phyloP scores from a whole-genome alignment of 176 grass and related monocot genomes.

The Aegilops longissima region DNA sequence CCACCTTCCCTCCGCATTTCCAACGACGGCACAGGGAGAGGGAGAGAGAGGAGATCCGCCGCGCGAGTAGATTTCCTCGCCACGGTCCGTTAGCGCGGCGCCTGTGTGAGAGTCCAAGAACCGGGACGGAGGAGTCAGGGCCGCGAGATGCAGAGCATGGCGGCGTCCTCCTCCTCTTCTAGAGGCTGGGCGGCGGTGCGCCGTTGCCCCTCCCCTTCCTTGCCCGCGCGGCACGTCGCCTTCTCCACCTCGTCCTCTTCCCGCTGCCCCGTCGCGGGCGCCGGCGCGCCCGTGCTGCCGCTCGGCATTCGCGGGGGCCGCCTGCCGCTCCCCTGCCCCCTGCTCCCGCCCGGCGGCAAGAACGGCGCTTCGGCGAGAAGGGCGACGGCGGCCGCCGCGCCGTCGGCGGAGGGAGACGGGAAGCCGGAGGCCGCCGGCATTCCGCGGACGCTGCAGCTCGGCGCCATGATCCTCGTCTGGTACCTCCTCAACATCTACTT shows the following conservation, averaged over 20 bases:
- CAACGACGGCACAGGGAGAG: not conserved
- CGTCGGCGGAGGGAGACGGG: not conserved
- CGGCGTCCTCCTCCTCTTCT: not conserved
- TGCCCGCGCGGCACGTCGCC: conserved; percentile 9
- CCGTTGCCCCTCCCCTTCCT: not conserved
- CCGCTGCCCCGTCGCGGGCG: not conserved
- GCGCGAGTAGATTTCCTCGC: not conserved
- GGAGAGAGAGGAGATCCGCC: not conserved
- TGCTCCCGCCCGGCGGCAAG: not conserved
- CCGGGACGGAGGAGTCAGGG: not conserved
- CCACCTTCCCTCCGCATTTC: not conserved
- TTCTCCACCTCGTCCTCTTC: not conserved
- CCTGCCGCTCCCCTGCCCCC: not conserved
- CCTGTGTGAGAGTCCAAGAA: not conserved
- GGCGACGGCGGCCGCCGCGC: not conserved
- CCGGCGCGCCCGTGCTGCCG: conserved; percentile 1
- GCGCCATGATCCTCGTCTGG: conserved; percentile 66
- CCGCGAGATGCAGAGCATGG: conserved; percentile 46
- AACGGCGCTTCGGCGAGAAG: not conserved
- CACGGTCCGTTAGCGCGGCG: no score
- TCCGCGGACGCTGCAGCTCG: conserved; percentile 44
- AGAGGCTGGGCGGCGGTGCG: conserved; percentile 24
- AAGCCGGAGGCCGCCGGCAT: conserved; percentile 17
- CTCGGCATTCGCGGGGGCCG: conserved; percentile 29
- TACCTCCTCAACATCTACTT: conserved; percentile 83